Conservation (phyloP, 2,329 filamentous ascomycete species). For the Pseudonectria buxi region DNA sequence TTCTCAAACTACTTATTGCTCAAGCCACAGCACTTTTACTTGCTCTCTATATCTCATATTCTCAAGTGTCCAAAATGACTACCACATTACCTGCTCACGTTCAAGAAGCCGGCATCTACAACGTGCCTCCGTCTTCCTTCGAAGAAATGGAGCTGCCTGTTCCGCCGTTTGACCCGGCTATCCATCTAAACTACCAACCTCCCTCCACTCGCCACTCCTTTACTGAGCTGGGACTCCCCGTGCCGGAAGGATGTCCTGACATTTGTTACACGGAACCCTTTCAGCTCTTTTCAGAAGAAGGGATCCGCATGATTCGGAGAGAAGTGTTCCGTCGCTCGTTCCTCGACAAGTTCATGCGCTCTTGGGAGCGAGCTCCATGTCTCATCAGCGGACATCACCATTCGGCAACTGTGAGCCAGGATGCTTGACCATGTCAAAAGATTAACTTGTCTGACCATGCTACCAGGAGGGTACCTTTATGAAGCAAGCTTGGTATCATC, state of each 20-base stretch:
- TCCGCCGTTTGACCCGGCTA: neutral
- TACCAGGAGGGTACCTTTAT: conserved; percentile 3
- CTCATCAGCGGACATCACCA: conserved; percentile 2
- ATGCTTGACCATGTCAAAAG: neutral
- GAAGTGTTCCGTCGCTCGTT: conserved; percentile 4
- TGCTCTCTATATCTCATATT: too few relatives aligned
- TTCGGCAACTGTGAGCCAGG: neutral
- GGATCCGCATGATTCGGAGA: conserved; percentile 6
- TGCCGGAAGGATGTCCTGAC: conserved; percentile 3
- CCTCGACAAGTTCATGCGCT: conserved; percentile 5
- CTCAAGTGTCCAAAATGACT: too few relatives aligned
- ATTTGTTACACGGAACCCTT: conserved; percentile 7
- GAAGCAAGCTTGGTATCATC: conserved; percentile 5
- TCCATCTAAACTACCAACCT: conserved; percentile 1
- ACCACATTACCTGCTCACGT: too few relatives aligned
- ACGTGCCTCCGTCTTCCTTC: neutral
- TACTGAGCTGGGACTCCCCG: conserved; percentile 4
- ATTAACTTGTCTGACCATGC: neutral
- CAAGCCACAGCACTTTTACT: too few relatives aligned
- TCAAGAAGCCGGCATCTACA: too few relatives aligned
- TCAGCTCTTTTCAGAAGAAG: conserved; percentile 6
- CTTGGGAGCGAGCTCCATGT: conserved; percentile 3
- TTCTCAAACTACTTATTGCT: too few relatives aligned
- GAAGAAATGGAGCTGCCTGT: neutral
- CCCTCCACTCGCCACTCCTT: conserved; percentile 2